Evolutionary conservation across 345 rosid genomes (phyloP).

Genomic region (Mallotus nudiflorus): DNA sequence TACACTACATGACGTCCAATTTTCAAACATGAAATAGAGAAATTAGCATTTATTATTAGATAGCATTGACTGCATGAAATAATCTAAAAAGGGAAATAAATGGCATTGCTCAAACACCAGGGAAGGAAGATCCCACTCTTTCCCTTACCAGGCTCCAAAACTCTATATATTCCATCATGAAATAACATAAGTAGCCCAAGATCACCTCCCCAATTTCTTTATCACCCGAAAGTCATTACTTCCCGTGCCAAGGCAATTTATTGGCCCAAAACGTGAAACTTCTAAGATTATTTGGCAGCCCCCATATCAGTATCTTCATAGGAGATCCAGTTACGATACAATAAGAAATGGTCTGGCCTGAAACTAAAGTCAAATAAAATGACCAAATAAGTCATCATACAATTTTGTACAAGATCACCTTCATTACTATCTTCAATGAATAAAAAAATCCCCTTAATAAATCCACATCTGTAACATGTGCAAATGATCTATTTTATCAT

Average conservation of each 20-base stretch:
- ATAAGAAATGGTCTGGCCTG: background rate
- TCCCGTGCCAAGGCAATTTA: background rate
- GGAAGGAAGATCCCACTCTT: slow-evolving; percentile 2
- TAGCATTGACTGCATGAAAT: background rate
- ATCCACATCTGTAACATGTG: background rate
- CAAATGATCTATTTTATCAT: background rate
- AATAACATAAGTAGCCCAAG: background rate
- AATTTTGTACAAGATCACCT: background rate
- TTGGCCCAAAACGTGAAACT: background rate
- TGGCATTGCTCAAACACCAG: background rate
- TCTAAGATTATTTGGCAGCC: background rate
- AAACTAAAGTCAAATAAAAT: background rate
- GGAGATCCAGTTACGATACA: background rate
- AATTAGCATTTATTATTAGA: background rate
- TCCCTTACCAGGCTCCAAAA: slow-evolving; percentile 9
- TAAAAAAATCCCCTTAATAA: background rate
- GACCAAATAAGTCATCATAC: background rate
- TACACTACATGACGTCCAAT: background rate
- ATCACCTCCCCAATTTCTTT: background rate
- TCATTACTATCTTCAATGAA: background rate
- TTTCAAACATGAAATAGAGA: background rate
- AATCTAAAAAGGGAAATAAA: background rate
- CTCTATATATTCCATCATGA: background rate
- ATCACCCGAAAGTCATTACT: background rate
- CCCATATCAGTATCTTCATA: background rate